A percentile compares a stretch with the other conserved stretches of the same genome.
phyloP scores from a whole-genome alignment of 1,284 basidiomycete species.

The Ustilago esculenta region DNA sequence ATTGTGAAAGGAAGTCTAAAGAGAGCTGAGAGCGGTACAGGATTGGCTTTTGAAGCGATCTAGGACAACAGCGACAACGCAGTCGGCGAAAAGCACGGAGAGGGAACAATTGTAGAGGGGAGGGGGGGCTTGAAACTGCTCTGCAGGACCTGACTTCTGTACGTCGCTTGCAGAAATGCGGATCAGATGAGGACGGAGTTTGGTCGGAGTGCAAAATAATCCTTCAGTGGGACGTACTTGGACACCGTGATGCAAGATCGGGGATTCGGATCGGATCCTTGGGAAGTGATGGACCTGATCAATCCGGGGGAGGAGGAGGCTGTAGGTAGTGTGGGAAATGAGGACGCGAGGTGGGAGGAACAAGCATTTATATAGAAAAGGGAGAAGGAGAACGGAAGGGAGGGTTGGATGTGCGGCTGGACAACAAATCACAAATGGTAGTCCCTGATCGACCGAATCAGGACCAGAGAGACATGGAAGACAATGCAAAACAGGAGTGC shows the following conservation, averaged over 20 bases:
- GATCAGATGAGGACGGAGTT: constrained; percentile 1
- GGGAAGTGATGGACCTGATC: not conserved
- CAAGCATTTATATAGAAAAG: constrained; percentile 11
- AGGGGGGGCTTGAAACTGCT: constrained; percentile 4
- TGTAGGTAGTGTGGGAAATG: not conserved
- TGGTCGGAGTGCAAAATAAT: constrained; percentile 14
- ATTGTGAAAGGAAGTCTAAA: constrained; percentile 5
- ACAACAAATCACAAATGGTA: not conserved
- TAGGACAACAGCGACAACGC: not conserved
- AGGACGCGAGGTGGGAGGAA: not conserved
- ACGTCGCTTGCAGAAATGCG: not conserved
- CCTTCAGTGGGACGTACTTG: constrained; percentile 6
- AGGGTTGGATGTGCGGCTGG: not conserved
- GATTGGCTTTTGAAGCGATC: not conserved
- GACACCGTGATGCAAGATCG: not conserved
- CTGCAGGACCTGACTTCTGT: not conserved
- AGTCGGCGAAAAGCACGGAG: no score
- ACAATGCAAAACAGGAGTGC: no score
- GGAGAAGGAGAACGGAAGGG: not conserved
- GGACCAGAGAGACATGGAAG: constrained; percentile 6
- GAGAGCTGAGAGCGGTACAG: not conserved
- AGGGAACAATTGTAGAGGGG: no score
- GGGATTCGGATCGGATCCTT: not conserved
- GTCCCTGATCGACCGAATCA: constrained; percentile 25
- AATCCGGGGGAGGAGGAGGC: not conserved